Evolutionary conservation across 2,329 filamentous ascomycete genomes (phyloP).

Genomic region (Aspergillus sp.): DNA sequence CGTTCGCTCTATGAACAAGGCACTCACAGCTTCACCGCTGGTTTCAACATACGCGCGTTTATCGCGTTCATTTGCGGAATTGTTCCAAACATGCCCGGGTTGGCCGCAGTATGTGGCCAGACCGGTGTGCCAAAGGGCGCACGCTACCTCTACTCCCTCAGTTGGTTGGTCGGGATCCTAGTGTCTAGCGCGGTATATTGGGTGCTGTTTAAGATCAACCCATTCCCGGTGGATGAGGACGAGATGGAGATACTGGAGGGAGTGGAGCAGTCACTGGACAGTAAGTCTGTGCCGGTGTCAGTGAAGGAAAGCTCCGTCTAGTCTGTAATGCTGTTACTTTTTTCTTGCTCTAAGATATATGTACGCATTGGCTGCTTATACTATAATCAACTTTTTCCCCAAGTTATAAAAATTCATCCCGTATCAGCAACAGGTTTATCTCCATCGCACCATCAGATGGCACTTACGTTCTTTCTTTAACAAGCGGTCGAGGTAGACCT

Average conservation of each 20-base stretch:
- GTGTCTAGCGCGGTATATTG: constrained; percentile 6
- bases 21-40: constrained; percentile 10
- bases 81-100: constrained; percentile 9
- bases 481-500: no score
- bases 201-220: constrained; percentile 4
- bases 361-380: no score
- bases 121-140: constrained; percentile 5
- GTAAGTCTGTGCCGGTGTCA: background rate
- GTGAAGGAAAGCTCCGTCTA: background rate
- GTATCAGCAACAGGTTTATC: no score
- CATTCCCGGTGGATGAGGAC: constrained; percentile 10
- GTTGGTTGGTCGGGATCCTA: constrained; percentile 11
- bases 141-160: constrained; percentile 11
- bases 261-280: background rate
- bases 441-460: no score
- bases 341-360: no score
- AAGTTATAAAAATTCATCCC: no score
- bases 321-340: background rate
- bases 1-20: constrained; percentile 7
- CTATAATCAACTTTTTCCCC: no score
- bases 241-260: constrained; percentile 4
- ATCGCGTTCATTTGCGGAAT: constrained; percentile 9
- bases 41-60: constrained; percentile 9
- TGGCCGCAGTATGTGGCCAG: constrained; percentile 9
- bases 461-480: no score